phyloP scores from a whole-genome alignment of 805 yeast genomes.

The Pichia sporocuriosa region DNA sequence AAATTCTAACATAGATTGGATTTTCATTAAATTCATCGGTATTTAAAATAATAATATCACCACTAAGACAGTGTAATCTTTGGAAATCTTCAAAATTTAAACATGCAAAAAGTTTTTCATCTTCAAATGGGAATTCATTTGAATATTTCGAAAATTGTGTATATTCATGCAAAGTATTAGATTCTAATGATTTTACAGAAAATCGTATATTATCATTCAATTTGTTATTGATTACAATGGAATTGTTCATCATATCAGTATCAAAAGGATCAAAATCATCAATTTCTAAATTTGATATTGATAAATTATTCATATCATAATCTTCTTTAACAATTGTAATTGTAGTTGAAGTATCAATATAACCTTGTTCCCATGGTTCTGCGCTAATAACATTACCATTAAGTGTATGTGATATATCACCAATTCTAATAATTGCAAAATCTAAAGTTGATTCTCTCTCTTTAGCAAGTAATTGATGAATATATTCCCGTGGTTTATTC shows the following conservation, averaged over 20 bases:
- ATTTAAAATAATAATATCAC: constrained; percentile 45
- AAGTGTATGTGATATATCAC: constrained; percentile 36
- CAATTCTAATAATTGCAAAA: constrained; percentile 31
- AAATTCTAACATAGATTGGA: constrained; percentile 35
- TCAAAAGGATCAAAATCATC: constrained; percentile 8
- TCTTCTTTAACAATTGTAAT: constrained; percentile 43
- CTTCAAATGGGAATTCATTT: constrained; percentile 31
- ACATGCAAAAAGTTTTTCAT: constrained; percentile 39
- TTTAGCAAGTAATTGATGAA: constrained; percentile 30
- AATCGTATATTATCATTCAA: neutral
- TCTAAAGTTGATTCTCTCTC: constrained; percentile 25
- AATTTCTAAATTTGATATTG: neutral
- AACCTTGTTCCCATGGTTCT: constrained; percentile 73
- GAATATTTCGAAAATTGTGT: constrained; percentile 16
- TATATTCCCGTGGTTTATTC: constrained; percentile 28
- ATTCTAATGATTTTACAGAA: neutral
- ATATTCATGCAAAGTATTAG: constrained; percentile 13
- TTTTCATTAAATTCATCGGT: constrained; percentile 1
- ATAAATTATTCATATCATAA: neutral
- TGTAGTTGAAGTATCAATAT: constrained; percentile 38
- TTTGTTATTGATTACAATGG: neutral
- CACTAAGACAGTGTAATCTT: constrained; percentile 57
- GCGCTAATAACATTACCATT: constrained; percentile 51
- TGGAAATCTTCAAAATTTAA: constrained; percentile 46
- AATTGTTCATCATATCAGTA: neutral